phyloP scores from a whole-genome alignment of 1,284 basidiomycete species.

The Athelia psychrophila region DNA sequence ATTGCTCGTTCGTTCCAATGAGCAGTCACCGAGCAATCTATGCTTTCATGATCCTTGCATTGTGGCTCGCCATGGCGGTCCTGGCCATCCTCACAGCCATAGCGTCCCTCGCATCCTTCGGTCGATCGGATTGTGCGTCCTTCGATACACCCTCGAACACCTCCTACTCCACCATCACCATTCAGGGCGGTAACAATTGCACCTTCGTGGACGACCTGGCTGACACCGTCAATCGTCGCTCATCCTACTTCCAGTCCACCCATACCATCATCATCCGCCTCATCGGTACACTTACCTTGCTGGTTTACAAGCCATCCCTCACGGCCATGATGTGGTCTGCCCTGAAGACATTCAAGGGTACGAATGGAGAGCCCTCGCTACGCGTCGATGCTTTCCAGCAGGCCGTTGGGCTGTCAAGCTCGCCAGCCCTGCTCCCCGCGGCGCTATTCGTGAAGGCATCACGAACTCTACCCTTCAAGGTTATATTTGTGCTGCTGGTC shows the following conservation, averaged over 20 bases:
- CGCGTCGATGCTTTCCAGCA: not conserved
- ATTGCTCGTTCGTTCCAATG: no score
- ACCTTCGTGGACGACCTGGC: not conserved
- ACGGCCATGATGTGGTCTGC: not conserved
- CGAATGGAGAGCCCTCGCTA: not conserved
- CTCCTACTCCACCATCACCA: not conserved
- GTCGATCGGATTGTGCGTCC: not conserved
- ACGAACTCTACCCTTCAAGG: not conserved
- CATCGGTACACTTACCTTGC: not conserved
- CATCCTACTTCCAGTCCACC: not conserved
- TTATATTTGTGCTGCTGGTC: not conserved
- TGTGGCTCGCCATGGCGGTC: not conserved
- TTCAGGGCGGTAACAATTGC: not conserved
- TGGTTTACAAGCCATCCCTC: not conserved
- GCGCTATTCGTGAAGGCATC: not conserved
- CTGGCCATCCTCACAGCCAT: not conserved
- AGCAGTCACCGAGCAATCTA: no score
- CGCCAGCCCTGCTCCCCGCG: not conserved
- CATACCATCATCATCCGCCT: not conserved
- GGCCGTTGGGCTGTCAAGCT: not conserved
- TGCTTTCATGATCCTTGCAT: not conserved
- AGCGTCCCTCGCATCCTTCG: not conserved
- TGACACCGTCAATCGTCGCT: not conserved
- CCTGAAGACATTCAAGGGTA: not conserved
- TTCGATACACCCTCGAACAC: not conserved